Base-by-base conservation (phyloP, 2,329 filamentous ascomycete species). In the Botrytis medusae region DNA sequence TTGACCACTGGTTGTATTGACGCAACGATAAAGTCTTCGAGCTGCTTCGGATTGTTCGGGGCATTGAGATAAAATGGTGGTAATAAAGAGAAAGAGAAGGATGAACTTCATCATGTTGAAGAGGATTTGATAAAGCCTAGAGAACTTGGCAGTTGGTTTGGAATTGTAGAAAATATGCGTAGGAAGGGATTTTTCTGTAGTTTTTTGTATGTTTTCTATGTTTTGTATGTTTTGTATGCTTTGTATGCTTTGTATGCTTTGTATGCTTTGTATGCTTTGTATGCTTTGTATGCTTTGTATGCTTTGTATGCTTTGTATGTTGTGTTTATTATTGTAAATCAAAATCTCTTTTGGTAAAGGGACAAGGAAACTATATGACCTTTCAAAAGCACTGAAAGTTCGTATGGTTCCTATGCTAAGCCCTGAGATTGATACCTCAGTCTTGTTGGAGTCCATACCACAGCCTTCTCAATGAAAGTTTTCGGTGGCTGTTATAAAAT, bases 1-100 rank as follows among this genome's bases (percentile, higher is more conserved):
- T 14, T 75, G 71, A 18, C 79, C 79, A 59, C 78, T 79, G 25
- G 64, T 76, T 1, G 79, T 80, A 2, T 40, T 34, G 20, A 46
- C 54, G 20, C 42, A 64, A 25, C 42, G n/a, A 14, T 22, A 29
- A 64, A 48, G 10, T 34, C 42, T 64, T 10, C 18, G 42, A 46
- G n/a, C 18, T 22, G 62, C 42, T 64, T 64, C 62, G 2, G 42
- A 64, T 22, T 22, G 14, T 25, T 44, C 42, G 32, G 42, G 29
- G 22, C 42, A 64, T 48, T 48, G 42, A 46, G 62, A 42, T 4
- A 48, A 25, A 29, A 42, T 32, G 42, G n/a, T 25, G 42, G 62
- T 3, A 46, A 9, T 4, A 7, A 64, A 64, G 42, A 48, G 5
- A 2, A 46, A 48, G 2, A 48, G 62, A 34, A 46, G 18, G 2